Evolutionary conservation across 176 grass and related monocot genomes (phyloP).

Genomic region (Themeda triandra): DNA sequence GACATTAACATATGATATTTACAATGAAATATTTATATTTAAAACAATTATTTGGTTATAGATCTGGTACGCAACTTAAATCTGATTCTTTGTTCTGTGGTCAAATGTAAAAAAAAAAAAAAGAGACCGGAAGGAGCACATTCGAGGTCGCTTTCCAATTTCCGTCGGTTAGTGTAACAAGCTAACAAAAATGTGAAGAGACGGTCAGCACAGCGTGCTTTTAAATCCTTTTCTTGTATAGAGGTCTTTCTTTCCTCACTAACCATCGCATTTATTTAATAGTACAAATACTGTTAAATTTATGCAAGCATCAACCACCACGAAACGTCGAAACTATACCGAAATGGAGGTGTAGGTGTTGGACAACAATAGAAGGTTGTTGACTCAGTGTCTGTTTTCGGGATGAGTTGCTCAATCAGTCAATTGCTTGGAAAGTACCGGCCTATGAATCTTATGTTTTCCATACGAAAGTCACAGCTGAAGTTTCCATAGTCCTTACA

Average conservation of each 20-base stretch:
- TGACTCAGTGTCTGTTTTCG: neutral
- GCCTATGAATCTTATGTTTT: neutral
- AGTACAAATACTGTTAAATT: neutral
- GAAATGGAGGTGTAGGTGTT: neutral
- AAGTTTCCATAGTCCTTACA: too few relatives aligned
- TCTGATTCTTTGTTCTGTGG: too few relatives aligned
- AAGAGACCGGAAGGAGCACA: neutral
- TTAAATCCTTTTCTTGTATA: neutral
- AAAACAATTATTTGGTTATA: too few relatives aligned
- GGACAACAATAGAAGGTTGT: neutral
- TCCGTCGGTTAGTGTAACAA: neutral
- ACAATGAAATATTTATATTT: too few relatives aligned
- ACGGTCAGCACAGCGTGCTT: neutral
- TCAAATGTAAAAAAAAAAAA: too few relatives aligned
- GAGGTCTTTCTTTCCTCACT: neutral
- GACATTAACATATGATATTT: too few relatives aligned
- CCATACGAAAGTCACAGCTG: too few relatives aligned
- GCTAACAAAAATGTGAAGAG: neutral
- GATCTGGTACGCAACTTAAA: too few relatives aligned
- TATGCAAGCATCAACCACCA: neutral
- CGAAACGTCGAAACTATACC: neutral
- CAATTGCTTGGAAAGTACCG: neutral
- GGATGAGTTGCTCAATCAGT: neutral
- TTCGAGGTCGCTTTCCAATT: neutral
- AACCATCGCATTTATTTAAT: neutral